Evolutionary conservation across 2,329 filamentous ascomycete genomes (phyloP), one percentile per base, ranked within the genome.

Genomic region (Teratosphaeria viscida): DNA sequence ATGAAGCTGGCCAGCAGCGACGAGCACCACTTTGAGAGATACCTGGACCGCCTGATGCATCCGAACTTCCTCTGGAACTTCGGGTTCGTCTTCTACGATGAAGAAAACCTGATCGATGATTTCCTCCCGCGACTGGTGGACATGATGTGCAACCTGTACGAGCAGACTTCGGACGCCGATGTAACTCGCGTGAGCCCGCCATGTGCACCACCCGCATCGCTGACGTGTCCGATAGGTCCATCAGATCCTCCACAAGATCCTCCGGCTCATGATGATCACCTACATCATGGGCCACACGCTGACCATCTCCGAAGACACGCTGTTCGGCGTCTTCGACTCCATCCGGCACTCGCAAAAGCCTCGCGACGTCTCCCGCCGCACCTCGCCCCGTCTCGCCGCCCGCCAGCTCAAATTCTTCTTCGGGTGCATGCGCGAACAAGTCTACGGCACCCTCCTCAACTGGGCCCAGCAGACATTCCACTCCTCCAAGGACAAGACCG

Each of bases 321-420:
- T 76, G 27, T 63, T 64, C 19, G 60, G 66, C 5, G 70, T 74
- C 19, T 68, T 79, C n/a, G 66, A 67, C 27, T 69, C 71, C 27
- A 71, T 79, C 62, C 72, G 71, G 34, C 73, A 73, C 23, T 72
- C 62, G 65, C 29, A 61, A 67, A 4, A 52, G 55, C 43, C 62
- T 12, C 54, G 14, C 43, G 19, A 52, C 37, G 26, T 37, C 47
- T 8, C 43, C 5, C 59, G 62, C 2, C 64, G 65, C 58, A 68
- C 66, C 26, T 72, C 70, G 0, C 77, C 78, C 2, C 74, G 76
- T 57, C 75, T 80, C 64, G 77, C 77, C 12, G 78, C 77, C 58
- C 73, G 76, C 14, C 78, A 80, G 61, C 71, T 80, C 16, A 80
- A 80, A 62, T 78, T 77, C 71, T 78, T 79, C 70, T 79, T 79